Percentiles rank a stretch among this genome's conserved stretches.
Evolutionary conservation across 106 monocot genomes (phyloP).

Genomic region (Apostasia shenzhenica): DNA sequence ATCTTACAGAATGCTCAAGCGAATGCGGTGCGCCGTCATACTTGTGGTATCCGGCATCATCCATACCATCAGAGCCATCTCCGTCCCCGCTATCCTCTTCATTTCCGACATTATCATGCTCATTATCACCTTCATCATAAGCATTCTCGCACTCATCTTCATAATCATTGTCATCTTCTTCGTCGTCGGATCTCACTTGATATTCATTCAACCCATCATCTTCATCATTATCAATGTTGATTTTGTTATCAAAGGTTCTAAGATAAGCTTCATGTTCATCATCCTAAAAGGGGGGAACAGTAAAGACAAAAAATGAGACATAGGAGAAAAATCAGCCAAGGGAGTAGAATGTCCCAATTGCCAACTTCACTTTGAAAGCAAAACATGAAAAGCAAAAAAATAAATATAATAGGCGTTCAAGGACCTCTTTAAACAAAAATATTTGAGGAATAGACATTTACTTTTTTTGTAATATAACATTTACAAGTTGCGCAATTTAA

Average conservation of each 20-base stretch:
- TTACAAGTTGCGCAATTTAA: too few relatives aligned
- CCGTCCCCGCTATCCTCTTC: background rate
- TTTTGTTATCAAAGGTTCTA: constrained; percentile 19
- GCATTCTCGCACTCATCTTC: background rate
- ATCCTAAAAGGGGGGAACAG: constrained; percentile 21
- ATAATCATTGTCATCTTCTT: background rate
- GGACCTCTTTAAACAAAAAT: background rate
- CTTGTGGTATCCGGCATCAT: background rate
- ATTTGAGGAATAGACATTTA: background rate
- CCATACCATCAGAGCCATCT: background rate
- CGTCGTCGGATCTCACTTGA: background rate
- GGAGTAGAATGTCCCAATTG: background rate
- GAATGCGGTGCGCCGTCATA: background rate
- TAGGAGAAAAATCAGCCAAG: background rate
- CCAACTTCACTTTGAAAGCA: background rate
- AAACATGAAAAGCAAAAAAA: too few relatives aligned
- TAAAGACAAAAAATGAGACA: background rate
- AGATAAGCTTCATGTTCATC: constrained; percentile 55
- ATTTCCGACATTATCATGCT: constrained; percentile 9
- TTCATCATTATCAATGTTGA: background rate
- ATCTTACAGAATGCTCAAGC: background rate
- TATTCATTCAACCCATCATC: background rate
- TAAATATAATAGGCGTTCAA: background rate
- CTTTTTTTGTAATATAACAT: too few relatives aligned
- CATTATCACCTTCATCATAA: background rate